A percentile compares a stretch with the other conserved stretches of the same genome.
Conservation (phyloP, 139 green algal genomes). For the Picochlorum sp. region DNA sequence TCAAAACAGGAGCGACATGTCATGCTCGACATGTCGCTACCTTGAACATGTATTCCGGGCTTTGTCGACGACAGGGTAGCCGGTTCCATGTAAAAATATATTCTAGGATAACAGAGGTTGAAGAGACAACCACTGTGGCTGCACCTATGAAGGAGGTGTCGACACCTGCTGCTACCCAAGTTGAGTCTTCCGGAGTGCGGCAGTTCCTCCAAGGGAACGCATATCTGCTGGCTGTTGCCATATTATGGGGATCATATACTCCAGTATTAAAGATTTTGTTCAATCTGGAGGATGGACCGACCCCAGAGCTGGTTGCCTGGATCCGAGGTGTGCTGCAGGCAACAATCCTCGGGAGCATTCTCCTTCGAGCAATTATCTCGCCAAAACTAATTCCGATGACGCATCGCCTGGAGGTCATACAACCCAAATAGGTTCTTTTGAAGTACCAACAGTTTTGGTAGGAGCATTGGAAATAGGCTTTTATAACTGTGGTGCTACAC, state of each 20-base stretch:
- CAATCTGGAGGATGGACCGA: constrained; percentile 2
- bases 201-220: constrained; percentile 11
- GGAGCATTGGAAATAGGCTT: constrained; percentile 3
- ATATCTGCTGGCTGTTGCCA: constrained; percentile 9
- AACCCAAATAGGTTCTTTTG: no score
- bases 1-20: no score
- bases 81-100: constrained; percentile 10
- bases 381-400: background rate
- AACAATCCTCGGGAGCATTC: constrained; percentile 1
- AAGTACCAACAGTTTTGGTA: background rate
- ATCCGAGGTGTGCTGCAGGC: constrained; percentile 23
- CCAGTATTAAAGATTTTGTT: constrained; percentile 21
- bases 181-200: background rate
- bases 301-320: constrained; percentile 12
- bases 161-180: background rate
- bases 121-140: no score
- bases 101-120: background rate
- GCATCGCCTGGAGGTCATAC: no score
- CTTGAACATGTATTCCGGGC: no score
- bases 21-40: no score
- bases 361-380: constrained; percentile 1
- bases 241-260: constrained; percentile 24
- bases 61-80: constrained; percentile 8
- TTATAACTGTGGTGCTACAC: constrained; percentile 10
- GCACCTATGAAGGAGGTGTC: no score